Conservation (phyloP, 768 basidiomycete species). For the Boletus rex-veris region DNA sequence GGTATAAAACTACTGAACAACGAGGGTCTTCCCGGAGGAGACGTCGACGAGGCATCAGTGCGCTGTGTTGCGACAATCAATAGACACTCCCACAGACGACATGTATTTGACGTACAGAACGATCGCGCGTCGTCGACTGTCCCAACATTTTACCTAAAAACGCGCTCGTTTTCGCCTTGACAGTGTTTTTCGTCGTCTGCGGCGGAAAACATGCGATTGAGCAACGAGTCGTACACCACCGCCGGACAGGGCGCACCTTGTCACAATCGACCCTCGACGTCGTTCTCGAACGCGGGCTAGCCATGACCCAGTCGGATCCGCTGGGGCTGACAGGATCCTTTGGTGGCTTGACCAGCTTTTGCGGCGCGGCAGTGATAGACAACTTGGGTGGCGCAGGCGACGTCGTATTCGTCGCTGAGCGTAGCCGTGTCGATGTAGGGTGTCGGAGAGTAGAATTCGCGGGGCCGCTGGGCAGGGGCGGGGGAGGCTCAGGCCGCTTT, state of each 20-base stretch:
- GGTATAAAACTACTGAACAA: conserved; percentile 37
- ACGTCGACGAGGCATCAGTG: conserved; percentile 45
- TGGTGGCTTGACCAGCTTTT: conserved; percentile 20
- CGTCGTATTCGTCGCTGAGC: conserved; percentile 42
- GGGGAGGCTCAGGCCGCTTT: conserved; percentile 38
- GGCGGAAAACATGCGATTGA: background rate
- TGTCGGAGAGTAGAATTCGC: conserved; percentile 25
- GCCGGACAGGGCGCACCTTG: conserved; percentile 40
- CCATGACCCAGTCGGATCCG: conserved; percentile 46
- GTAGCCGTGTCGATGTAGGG: conserved; percentile 31
- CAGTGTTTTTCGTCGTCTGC: conserved; percentile 51
- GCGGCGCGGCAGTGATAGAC: conserved; percentile 33
- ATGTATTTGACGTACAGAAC: conserved; percentile 48
- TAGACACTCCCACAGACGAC: conserved; percentile 5
- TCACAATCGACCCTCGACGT: conserved; percentile 39
- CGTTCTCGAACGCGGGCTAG: conserved; percentile 44
- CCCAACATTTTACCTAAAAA: conserved; percentile 80
- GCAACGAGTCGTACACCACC: background rate
- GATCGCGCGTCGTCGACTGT: conserved; percentile 59
- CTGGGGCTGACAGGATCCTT: conserved; percentile 34
- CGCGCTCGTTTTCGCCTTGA: conserved; percentile 76
- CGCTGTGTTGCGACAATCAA: conserved; percentile 39
- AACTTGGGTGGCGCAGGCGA: conserved; percentile 31
- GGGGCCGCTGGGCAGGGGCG: conserved; percentile 40
- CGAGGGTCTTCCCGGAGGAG: conserved; percentile 26